Conservation (phyloP, 1,284 basidiomycete species). For the Pseudozyma thailandica region DNA sequence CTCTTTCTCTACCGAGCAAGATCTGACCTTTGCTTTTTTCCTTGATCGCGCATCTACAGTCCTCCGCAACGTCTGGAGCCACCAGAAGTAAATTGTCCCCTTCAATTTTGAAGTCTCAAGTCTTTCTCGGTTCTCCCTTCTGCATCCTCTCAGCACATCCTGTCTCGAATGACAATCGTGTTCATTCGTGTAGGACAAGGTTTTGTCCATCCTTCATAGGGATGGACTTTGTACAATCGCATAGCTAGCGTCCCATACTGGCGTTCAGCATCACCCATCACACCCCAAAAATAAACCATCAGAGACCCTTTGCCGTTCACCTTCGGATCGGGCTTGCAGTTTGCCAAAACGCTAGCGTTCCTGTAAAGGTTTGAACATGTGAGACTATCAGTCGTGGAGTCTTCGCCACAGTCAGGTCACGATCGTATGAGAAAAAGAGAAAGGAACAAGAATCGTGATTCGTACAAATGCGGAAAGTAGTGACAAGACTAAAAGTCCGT, state of each 20-base stretch:
- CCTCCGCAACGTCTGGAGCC: constrained; percentile 62
- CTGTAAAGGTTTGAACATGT: not conserved
- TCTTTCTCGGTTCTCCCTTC: constrained; percentile 6
- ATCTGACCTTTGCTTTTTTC: constrained; percentile 13
- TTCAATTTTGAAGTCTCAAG: not conserved
- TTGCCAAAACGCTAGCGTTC: not conserved
- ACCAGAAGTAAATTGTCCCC: constrained; percentile 46
- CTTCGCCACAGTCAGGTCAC: not conserved
- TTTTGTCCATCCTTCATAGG: constrained; percentile 1
- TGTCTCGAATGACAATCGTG: not conserved
- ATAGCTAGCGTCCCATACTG: not conserved
- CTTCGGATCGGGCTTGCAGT: constrained; percentile 7
- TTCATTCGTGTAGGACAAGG: not conserved
- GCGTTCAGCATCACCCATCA: not conserved
- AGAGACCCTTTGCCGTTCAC: constrained; percentile 7
- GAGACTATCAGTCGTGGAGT: not conserved
- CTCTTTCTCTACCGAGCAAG: not conserved
- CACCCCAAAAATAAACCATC: constrained; percentile 9
- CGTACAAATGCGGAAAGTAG: not conserved
- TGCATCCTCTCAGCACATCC: constrained; percentile 6
- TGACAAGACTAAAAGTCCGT: no score
- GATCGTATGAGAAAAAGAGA: not conserved
- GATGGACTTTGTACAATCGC: constrained; percentile 29
- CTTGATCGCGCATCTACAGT: constrained; percentile 26
- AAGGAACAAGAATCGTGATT: not conserved